A percentile compares a stretch with the other conserved stretches of the same genome.
Conservation (phyloP, 164 flowering plant species). For the Sedum album region DNA sequence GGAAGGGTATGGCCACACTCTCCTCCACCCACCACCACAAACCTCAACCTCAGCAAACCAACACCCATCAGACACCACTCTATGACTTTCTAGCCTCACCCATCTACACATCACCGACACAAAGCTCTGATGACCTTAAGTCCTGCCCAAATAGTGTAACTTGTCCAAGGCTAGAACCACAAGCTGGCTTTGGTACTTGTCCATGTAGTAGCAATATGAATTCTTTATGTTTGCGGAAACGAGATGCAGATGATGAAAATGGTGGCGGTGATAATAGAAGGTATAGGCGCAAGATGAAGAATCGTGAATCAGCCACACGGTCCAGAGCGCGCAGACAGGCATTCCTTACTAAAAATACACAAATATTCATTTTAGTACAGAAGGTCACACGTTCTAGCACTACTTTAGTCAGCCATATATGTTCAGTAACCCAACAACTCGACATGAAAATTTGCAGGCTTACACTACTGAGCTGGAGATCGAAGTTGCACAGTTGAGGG, state of each 20-base stretch:
- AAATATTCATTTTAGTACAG: not conserved
- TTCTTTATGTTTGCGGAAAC: not conserved
- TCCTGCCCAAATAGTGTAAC: not conserved
- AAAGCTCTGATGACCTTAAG: not conserved
- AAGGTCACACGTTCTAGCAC: not conserved
- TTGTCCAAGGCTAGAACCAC: too few relatives aligned
- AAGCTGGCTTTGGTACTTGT: not conserved
- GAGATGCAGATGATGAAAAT: not conserved
- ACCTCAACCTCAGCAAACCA: not conserved
- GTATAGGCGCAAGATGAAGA: conserved; percentile 8
- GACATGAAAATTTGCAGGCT: conserved; percentile 31
- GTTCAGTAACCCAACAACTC: not conserved
- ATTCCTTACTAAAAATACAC: not conserved
- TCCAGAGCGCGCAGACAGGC: conserved; percentile 9
- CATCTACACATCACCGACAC: not conserved
- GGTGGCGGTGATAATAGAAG: not conserved
- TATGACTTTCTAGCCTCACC: conserved; percentile 4
- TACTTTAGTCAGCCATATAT: not conserved
- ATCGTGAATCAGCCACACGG: conserved; percentile 8
- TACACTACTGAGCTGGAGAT: conserved; percentile 57
- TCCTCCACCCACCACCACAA: not conserved
- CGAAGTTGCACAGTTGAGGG: conserved; percentile 34
- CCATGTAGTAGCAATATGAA: not conserved
- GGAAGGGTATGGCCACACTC: not conserved
- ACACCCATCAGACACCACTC: not conserved